Conservation (phyloP, 2,329 filamentous ascomycete species). For the Pseudogymnoascus sp. region DNA sequence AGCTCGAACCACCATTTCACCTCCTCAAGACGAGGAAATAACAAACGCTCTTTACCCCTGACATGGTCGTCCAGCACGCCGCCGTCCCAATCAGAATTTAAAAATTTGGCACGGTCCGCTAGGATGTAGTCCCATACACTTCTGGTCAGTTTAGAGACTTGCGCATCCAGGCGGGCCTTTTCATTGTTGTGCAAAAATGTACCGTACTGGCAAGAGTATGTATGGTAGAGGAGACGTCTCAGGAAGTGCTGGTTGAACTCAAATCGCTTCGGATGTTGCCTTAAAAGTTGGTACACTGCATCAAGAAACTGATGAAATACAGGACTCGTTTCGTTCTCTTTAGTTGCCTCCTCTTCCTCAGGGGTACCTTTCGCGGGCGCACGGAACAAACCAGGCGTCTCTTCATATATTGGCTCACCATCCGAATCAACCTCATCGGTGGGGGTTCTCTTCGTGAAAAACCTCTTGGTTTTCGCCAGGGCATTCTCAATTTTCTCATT, state of each 20-base stretch:
- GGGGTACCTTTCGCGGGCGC: constrained; percentile 31
- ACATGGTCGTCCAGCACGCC: constrained; percentile 67
- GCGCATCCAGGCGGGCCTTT: constrained; percentile 70
- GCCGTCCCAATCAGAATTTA: constrained; percentile 71
- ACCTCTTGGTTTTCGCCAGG: constrained; percentile 74
- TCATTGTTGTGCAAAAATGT: constrained; percentile 96
- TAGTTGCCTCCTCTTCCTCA: constrained; percentile 62
- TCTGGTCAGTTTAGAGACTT: constrained; percentile 63
- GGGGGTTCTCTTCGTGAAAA: constrained; percentile 77
- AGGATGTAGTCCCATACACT: constrained; percentile 98
- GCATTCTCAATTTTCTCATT: constrained; percentile 80
- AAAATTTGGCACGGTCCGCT: constrained; percentile 70
- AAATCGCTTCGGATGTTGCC: constrained; percentile 81
- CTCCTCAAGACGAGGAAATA: constrained; percentile 71
- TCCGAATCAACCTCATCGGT: constrained; percentile 58
- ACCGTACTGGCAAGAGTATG: constrained; percentile 94
- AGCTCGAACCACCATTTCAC: constrained; percentile 91
- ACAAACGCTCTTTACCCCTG: constrained; percentile 71
- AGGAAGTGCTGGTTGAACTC: constrained; percentile 96
- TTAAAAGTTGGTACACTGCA: constrained; percentile 81
- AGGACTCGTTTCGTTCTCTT: constrained; percentile 85
- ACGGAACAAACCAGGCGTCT: constrained; percentile 32
- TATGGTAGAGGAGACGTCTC: constrained; percentile 80
- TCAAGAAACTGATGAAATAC: constrained; percentile 98
- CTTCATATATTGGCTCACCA: constrained; percentile 22